Evolutionary conservation across 2,329 filamentous ascomycete genomes (phyloP).

Genomic region (Clarireedia homoeocarpa): DNA sequence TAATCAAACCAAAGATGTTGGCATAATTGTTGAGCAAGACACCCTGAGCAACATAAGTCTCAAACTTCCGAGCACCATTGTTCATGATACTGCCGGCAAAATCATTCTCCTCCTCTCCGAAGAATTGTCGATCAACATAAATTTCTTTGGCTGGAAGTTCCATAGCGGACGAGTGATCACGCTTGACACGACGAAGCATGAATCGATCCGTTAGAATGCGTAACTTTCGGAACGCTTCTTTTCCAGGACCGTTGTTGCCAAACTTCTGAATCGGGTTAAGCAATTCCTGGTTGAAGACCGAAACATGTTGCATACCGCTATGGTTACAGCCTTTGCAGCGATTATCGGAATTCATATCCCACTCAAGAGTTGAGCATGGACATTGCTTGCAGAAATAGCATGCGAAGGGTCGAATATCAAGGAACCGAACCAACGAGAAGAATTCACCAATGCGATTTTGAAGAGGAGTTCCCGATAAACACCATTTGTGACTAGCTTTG

Average conservation of each 20-base stretch:
- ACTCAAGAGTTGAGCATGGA: conserved; percentile 72
- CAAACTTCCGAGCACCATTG: conserved; percentile 78
- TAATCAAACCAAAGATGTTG: conserved; percentile 97
- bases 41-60: conserved; percentile 90
- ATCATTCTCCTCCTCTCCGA: conserved; percentile 91
- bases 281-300: conserved; percentile 89
- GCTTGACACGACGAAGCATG: conserved; percentile 93
- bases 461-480: conserved; percentile 86
- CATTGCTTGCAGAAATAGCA: conserved; percentile 93
- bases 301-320: conserved; percentile 48
- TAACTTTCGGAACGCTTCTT: conserved; percentile 69
- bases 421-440: conserved; percentile 87
- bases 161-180: conserved; percentile 89
- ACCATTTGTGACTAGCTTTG: conserved; percentile 86
- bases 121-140: conserved; percentile 88
- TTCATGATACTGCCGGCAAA: conserved; percentile 95
- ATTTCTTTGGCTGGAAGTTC: conserved; percentile 94
- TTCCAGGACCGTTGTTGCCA: conserved; percentile 54
- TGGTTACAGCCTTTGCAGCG: conserved; percentile 64
- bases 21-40: conserved; percentile 96
- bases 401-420: conserved; percentile 81
- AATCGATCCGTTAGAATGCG: conserved; percentile 85
- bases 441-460: conserved; percentile 98
- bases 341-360: conserved; percentile 66
- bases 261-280: conserved; percentile 70